Evolutionary conservation across 352 stramenopile genomes (phyloP).

Genomic region (Pythium periplocum): DNA sequence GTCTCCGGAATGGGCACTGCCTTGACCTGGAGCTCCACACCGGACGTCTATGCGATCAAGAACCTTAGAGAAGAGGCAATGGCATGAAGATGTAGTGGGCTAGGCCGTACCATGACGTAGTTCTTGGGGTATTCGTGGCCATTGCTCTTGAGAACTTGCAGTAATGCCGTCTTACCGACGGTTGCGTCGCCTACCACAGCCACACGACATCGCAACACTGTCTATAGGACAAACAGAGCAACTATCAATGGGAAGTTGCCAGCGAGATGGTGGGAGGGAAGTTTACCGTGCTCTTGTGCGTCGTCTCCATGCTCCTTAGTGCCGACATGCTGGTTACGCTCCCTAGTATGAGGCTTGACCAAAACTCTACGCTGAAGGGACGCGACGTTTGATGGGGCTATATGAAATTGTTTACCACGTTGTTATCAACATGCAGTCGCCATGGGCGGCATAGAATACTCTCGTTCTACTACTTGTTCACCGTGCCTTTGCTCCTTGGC

Average conservation of each 20-base stretch:
- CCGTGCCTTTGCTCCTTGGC: neutral
- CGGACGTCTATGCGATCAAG: conserved; percentile 56
- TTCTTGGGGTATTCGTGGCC: conserved; percentile 93
- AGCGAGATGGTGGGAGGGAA: neutral
- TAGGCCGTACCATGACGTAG: conserved; percentile 85
- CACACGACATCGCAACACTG: conserved; percentile 89
- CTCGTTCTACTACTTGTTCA: too few relatives aligned
- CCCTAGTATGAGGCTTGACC: too few relatives aligned
- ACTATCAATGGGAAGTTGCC: conserved; percentile 1
- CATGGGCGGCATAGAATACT: too few relatives aligned
- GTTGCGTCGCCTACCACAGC: conserved; percentile 88
- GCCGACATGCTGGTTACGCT: conserved; percentile 47
- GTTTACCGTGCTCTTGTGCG: conserved; percentile 79
- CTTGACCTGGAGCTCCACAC: conserved; percentile 89
- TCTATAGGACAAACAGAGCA: conserved; percentile 21
- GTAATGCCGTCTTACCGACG: conserved; percentile 87
- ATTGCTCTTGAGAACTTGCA: conserved; percentile 89
- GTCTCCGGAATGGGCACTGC: conserved; percentile 84
- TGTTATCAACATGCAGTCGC: too few relatives aligned
- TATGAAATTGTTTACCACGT: too few relatives aligned
- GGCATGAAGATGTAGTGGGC: too few relatives aligned
- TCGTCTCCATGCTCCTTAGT: conserved; percentile 89
- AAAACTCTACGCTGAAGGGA: too few relatives aligned
- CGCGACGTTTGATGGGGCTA: too few relatives aligned
- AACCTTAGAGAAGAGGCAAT: too few relatives aligned